These are phyloP conservation scores for Cercospora canescens DNA, from an alignment of 2,329 filamentous ascomycete genomes.

Conservation along the genomic window DNA sequence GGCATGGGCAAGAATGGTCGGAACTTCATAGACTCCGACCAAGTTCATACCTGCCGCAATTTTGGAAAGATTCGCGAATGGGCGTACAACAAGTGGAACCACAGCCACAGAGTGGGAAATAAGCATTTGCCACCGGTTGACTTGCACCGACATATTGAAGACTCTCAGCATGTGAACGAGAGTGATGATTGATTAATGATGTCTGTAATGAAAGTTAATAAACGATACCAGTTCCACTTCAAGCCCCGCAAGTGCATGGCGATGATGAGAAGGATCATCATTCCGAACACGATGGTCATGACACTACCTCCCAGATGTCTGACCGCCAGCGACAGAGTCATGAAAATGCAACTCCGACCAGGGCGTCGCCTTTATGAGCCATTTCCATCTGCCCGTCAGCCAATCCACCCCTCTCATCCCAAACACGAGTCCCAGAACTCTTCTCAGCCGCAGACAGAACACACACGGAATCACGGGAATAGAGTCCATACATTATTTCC, in stretches of 20 bases:
- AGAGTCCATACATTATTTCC: background rate
- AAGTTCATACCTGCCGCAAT: conserved; percentile 23
- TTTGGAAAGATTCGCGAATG: conserved; percentile 20
- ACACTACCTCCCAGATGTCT: background rate
- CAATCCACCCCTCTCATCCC: background rate
- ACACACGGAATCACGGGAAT: background rate
- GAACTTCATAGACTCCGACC: conserved; percentile 24
- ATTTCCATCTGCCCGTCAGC: background rate
- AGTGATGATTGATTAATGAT: background rate
- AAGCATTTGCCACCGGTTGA: background rate
- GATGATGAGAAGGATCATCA: background rate
- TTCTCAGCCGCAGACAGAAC: background rate
- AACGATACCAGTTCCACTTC: background rate
- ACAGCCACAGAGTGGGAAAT: background rate
- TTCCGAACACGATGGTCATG: background rate
- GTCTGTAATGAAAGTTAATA: background rate
- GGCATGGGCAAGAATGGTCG: conserved; percentile 9
- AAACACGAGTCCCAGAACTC: background rate
- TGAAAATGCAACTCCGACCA: background rate
- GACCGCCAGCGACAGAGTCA: background rate
- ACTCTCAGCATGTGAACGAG: background rate
- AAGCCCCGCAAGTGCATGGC: background rate
- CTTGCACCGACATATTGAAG: background rate
- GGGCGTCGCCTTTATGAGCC: background rate
- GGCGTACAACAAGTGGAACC: conserved; percentile 15